These are phyloP conservation scores for Citrus maxima DNA, from an alignment of 345 rosid genomes.

Conservation along the genomic window DNA sequence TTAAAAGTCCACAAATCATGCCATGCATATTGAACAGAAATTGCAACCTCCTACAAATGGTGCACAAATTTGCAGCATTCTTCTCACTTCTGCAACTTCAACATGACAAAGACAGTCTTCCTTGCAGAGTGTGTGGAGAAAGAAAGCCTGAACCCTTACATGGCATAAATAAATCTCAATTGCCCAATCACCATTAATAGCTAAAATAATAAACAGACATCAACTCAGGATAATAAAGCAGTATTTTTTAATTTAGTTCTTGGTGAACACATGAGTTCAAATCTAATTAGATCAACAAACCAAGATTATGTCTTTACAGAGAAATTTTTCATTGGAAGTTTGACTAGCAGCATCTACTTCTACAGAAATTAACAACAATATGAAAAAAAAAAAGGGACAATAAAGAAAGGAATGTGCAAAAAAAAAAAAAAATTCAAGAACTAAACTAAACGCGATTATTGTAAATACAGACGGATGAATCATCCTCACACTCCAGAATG, in stretches of 20 bases:
- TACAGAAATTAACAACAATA: conserved; percentile 36
- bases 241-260: conserved; percentile 19
- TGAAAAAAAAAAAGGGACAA: conserved; percentile 26
- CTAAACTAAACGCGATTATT: conserved; percentile 23
- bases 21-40: not conserved
- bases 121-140: not conserved
- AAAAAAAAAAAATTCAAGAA: not conserved
- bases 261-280: conserved; percentile 12
- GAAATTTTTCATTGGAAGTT: conserved; percentile 13
- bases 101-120: not conserved
- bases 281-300: conserved; percentile 35
- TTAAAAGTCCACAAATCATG: not conserved
- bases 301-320: conserved; percentile 31
- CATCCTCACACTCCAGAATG: conserved; percentile 5
- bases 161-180: not conserved
- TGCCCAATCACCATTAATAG: not conserved
- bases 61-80: no score
- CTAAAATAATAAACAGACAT: not conserved
- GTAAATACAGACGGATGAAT: conserved; percentile 40
- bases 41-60: not conserved
- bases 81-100: not conserved
- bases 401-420: conserved; percentile 26
- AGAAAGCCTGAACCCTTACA: not conserved
- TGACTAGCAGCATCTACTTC: conserved; percentile 18
- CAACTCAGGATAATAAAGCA: not conserved